Evolutionary conservation across 73 alveolate genomes (phyloP), one percentile per base, ranked within the genome.

Genomic region (Tetrahymena thermophila): DNA sequence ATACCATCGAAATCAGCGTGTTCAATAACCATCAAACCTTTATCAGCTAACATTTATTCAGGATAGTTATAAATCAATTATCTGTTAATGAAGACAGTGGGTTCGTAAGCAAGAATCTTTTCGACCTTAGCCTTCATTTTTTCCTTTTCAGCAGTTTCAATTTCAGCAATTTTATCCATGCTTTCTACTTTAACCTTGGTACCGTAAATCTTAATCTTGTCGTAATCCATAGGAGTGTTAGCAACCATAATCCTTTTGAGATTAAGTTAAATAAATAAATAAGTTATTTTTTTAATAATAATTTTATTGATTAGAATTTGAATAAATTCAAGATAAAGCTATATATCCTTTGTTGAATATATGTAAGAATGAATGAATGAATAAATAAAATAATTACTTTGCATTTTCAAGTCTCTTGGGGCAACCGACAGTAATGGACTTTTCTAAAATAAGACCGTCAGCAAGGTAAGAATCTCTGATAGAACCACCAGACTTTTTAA

Each of bases 1-100:
- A 98, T 98, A 56, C 99, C 99, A 95, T 99, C 99, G 95, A 99
- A 99, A 96, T 99, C 99, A 28, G 99, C 99, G 96, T 99, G 99
- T 94, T 99, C 99, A 85, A 99, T 99, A 85, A 99, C 99, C 99
- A 98, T 98, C 84, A 98, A 97, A 83, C 99, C 99, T 84, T 96
- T 94, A 58, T 99, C 99, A 55, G 99, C 99, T 97, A 99, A 93
- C 57, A 99, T 94, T 97, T 98, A 97, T 96, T 99, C 99, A 17
- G 99, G 99, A 96, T 99, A 99, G 98, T 99, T 98, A 97, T 99
- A 99, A 96, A 99, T 98, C 93, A 99, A 96, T 97, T 99, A 99
- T 96, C 99, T 97, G 97, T 99, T 99, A 96, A 99, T 99, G 98
- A 99, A 99, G 57, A 99, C 99, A 58, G 99, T 99, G 96, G 99